Evolutionary conservation across 306 rosid genomes (phyloP), one percentile per base, ranked within the genome.

Genomic region (Castanea crenata): DNA sequence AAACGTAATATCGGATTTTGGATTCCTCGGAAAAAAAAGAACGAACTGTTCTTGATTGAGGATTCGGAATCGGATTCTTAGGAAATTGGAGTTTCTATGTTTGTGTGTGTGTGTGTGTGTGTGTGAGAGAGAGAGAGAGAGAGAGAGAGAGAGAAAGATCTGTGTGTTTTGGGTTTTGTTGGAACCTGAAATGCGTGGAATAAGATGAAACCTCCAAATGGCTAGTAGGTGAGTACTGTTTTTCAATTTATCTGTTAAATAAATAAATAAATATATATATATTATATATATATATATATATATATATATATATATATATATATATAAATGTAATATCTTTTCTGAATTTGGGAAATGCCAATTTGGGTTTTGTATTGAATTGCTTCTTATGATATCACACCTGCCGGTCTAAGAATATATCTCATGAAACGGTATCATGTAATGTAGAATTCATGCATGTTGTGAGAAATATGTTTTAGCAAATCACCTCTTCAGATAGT

Each of bases 1-100:
- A 52, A 59, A 69, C 19, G 4, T 35, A 12, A 19, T 19, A 68
- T 65, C 20, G 63, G 78, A 76, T 69, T 54, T 73, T 13, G 73
- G 51, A 72, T 71, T 74, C 29, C 63, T 31, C 9, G 56, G 82
- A 73, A 41, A 63, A 32, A 18, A 25, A 56, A 23, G 1, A 2
- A 25, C 7, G 70, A 51, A 55, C 32, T 57, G 61, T 41, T 58
- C 18, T 52, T 71, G 67, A 76, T 32, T 67, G 64, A 14, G 21
- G 69, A 62, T 12, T 27, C 38, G 32, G 51, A 74, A 81, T 77
- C 6, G 31, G 78, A 63, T 44, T 21, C 57, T 80, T 55, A 31
- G 27, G 21, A 14, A 78, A 63, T 41, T 76, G 49, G 79, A 83
- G 32, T 73, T 78, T 61, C 10, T 19, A 44, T 12, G 70, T 81